Evolutionary conservation across 306 rosid genomes (phyloP), one percentile per base, ranked within the genome.

Genomic region (Datisca glomerata): DNA sequence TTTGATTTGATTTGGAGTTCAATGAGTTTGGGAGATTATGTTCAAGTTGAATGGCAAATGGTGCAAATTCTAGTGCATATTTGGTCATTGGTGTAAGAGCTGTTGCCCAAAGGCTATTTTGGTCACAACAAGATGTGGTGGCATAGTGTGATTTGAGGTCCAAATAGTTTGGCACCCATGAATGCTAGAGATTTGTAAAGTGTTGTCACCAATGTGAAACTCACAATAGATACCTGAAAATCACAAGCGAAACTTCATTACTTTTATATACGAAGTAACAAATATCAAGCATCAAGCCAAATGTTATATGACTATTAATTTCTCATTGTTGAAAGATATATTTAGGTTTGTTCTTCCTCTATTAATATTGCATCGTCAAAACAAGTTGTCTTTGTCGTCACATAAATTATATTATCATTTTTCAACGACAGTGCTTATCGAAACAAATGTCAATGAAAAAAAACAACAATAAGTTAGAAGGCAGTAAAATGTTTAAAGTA

Each of bases 71-170:
- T 11, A 84, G 73, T 0, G 94, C 86, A 43, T 84, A 84, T 62
- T 84, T 84, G 45, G 86, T 79, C 68, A 84, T 73, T 7, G 94
- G 92, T 5, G 86, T 68, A 1, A 84, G 48, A 32, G 76, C 94
- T 0, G 86, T 79, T 21, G 94, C 86, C 83, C 92, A 76, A 7
- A 73, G 19, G 80, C 92, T 17, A 79, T 57, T 55, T 84, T 73
- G 11, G 94, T 76, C 4, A 59, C 51, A 0, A 63, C 34, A 2
- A 48, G 29, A 24, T 63, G 61, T 18, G 53, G 63, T 12, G 92
- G 83, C 86, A 84, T 1, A 79, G 80, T 18, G 94, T 84, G 43
- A 84, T 66, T 39, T 79, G 94, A 4, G 94, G 67, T 2, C 94
- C 94, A 59, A 50, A 84, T 66, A 79, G 50, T 31, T 62, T 84